Conservation (phyloP, 179 eudicot species). For the Drosera spatulata region DNA sequence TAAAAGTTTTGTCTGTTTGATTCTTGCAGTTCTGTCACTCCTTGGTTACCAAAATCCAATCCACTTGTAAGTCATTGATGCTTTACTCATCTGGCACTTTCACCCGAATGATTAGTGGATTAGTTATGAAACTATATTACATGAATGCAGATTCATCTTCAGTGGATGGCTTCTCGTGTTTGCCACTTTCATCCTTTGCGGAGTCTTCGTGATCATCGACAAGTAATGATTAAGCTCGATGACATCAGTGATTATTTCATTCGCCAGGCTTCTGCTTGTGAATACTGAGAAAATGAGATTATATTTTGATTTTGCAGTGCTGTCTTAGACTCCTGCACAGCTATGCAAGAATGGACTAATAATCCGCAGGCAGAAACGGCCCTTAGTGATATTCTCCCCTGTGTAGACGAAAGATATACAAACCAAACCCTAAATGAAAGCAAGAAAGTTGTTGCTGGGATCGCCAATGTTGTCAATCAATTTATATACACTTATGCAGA, state of each 20-base stretch:
- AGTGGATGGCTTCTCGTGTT: conserved; percentile 94
- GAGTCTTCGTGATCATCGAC: conserved; percentile 68
- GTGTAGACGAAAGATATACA: conserved; percentile 75
- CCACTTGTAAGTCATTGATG: conserved; percentile 44
- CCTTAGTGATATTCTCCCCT: conserved; percentile 90
- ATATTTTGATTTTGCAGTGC: conserved; percentile 32
- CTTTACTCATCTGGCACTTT: background rate
- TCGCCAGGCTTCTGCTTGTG: too few species aligned
- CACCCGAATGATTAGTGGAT: background rate
- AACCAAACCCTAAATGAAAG: conserved; percentile 66
- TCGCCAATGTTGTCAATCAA: conserved; percentile 51
- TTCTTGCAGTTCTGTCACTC: conserved; percentile 57
- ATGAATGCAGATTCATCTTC: conserved; percentile 51
- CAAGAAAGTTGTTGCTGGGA: conserved; percentile 41
- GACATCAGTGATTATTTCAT: too few species aligned
- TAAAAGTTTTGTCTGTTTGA: too few species aligned
- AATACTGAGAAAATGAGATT: background rate
- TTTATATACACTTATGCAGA: conserved; percentile 64
- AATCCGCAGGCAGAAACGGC: conserved; percentile 92
- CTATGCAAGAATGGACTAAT: conserved; percentile 96
- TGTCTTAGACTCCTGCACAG: conserved; percentile 77
- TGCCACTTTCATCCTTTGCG: conserved; percentile 71
- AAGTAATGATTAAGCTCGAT: conserved; percentile 33
- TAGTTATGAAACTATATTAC: background rate
- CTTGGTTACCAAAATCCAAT: conserved; percentile 57